These are phyloP conservation scores for Claviceps sp. DNA, from an alignment of 2,329 filamentous ascomycete species.

Conservation along the genomic window DNA sequence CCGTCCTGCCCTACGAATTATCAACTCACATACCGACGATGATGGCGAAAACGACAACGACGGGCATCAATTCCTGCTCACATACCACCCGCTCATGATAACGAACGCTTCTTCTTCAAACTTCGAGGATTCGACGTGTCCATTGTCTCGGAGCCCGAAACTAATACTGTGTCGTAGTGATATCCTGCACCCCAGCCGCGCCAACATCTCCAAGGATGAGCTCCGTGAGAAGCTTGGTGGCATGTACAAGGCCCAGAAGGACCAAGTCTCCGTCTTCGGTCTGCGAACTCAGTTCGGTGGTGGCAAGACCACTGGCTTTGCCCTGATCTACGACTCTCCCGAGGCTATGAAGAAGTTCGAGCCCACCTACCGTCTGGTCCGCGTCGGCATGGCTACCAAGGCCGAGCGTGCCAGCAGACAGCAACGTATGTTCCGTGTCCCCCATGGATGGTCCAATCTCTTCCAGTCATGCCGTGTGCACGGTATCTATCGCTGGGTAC, in stretches of 20 bases:
- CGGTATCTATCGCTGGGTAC: too few relatives aligned
- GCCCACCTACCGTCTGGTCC: slow-evolving; percentile 92
- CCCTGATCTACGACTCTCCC: slow-evolving; percentile 93
- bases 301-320: slow-evolving; percentile 98
- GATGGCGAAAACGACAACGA: not conserved
- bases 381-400: slow-evolving; percentile 86
- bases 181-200: slow-evolving; percentile 95
- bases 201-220: slow-evolving; percentile 99
- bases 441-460: too few relatives aligned
- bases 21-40: too few relatives aligned
- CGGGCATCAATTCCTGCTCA: too few relatives aligned
- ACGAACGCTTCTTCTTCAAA: not conserved
- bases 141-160: not conserved
- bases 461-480: too few relatives aligned
- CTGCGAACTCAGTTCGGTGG: slow-evolving; percentile 98
- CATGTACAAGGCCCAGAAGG: slow-evolving; percentile 97
- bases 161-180: slow-evolving; percentile 48
- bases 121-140: not conserved
- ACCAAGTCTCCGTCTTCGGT: slow-evolving; percentile 95
- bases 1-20: too few relatives aligned
- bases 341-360: slow-evolving; percentile 99
- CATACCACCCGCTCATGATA: slow-evolving; percentile 4
- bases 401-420: slow-evolving; percentile 96
- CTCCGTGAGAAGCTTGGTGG: slow-evolving; percentile 87
- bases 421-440: slow-evolving; percentile 66